phyloP scores from a whole-genome alignment of 148 eudicot genomes.

The Rhododendron simsii region DNA sequence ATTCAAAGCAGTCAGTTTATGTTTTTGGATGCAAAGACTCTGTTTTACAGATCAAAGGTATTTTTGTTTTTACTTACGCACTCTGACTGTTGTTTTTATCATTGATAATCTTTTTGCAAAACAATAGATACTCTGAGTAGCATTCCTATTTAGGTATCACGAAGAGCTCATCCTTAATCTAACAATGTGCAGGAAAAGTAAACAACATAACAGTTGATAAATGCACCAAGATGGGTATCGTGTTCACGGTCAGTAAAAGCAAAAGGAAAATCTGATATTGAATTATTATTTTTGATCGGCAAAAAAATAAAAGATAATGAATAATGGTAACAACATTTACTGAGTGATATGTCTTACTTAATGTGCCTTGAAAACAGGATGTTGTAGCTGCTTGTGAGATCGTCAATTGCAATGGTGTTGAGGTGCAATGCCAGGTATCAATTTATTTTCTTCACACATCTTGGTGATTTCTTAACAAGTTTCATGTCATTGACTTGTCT shows the following conservation, averaged over 20 bases:
- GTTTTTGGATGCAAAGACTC: slow-evolving; percentile 90
- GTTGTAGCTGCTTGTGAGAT: slow-evolving; percentile 99
- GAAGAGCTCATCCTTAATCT: slow-evolving; percentile 8
- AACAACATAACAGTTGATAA: slow-evolving; percentile 93
- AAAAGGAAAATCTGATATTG: neutral
- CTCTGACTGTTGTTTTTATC: neutral
- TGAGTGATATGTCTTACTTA: slow-evolving; percentile 5
- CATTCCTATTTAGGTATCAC: neutral
- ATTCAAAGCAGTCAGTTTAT: slow-evolving; percentile 86
- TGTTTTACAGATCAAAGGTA: slow-evolving; percentile 83
- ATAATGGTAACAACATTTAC: neutral
- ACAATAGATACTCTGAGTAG: neutral
- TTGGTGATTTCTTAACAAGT: neutral
- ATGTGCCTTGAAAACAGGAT: slow-evolving; percentile 45
- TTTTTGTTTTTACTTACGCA: slow-evolving; percentile 5
- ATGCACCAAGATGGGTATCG: slow-evolving; percentile 88
- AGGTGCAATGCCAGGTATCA: slow-evolving; percentile 92
- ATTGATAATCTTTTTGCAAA: neutral
- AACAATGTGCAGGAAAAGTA: slow-evolving; percentile 68
- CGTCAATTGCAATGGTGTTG: slow-evolving; percentile 86
- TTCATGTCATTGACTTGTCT: neutral
- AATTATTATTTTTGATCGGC: neutral
- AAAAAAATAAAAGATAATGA: too few species aligned
- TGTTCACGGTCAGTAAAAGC: slow-evolving; percentile 61
- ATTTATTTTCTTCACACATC: neutral